Base-by-base conservation (phyloP, 192 early-diverging fungal genomes). In the Powellomyces hirtus region DNA sequence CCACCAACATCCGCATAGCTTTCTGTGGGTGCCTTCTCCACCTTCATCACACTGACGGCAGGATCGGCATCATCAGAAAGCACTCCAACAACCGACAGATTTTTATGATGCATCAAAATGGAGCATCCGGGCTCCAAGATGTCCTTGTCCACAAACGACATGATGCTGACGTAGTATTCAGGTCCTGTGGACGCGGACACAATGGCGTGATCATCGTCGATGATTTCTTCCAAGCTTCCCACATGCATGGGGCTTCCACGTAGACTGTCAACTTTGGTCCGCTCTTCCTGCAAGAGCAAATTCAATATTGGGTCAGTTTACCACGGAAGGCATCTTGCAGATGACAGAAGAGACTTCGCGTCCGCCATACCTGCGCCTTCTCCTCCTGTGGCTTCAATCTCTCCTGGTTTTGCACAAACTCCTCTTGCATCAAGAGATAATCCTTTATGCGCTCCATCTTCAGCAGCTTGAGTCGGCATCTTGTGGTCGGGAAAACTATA, bases 101-200 rank as follows among this genome's bases (percentile, higher is more conserved):
- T 83, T 82, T 83, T 80, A 57, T 78, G 94, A 75, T 99, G 96
- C 71, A 98, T 72, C 18, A 99, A 75, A 51, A 99, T 87, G 16
- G 93, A 93, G 79, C 95, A 96, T 34, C 95, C 94, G 13, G 97
- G 97, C 77, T 99, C 96, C 63, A 99, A 80, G 27, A 94, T 70
- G 78, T 99, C 97, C 81, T 98, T 99, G 79, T 99, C 97, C 0
- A 99, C 97, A 85, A 98, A 99, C 27, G 94, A 95, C 77, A 98
- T 89, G 70, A 99, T 94, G 62, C 85, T 88, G 53, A 99, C 97
- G 75, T 99, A 99, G 81, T 93, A 98, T 67, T 98, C 95, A 2
- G 92, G 93, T 20, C 96, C 96, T 4, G 90, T 86, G 14, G 90
- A 82, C 31, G 92, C 90, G 30, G 94, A 95, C 38, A 99, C 90